Base-by-base conservation (phyloP, 345 rosid species). In the Crucihimalaya himalaica region DNA sequence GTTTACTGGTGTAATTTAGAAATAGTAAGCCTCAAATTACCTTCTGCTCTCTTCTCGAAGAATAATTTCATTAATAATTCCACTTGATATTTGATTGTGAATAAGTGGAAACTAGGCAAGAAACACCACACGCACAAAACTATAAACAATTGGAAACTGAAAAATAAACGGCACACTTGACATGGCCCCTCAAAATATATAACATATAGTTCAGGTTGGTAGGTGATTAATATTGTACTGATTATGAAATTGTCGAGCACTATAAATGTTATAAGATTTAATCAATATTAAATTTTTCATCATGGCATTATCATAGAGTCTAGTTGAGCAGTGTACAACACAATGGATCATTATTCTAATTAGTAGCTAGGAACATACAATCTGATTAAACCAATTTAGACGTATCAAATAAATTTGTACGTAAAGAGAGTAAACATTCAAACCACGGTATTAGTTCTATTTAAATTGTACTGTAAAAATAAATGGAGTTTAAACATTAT, bases 141-240 rank as follows among this genome's bases (percentile, higher is more conserved):
- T 0, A 28, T 69, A 63, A 54, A 42, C 11, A 63, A 43, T 13
- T 19, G 35, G 50, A 37, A 76, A 18, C 58, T 54, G 45, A 58
- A 28, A 48, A 63, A 54, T 19, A 70, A 56, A 54, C 66, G 46
- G 65, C 66, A 70, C 39, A 63, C 53, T 63, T 76, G 66, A 56
- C 66, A 75, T 63, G 75, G 66, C 61, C 66, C 80, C 66, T 76
- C 27, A 5, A 70, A 55, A 35, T 47, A 56, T 70, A 53, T 68
- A 75, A 61, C 64, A 75, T 32, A 68, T 63, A 76, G 66, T 76
- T 70, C 71, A 70, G 71, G 75, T 70, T 70, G 80, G 60, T 76
- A 70, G 66, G 35, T 55, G 66, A 70, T 54, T 76, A 63, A 37
- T 56, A 63, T 63, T 76, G 66, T 15, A 29, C 52, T 70, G 80